phyloP scores from a whole-genome alignment of 2,329 filamentous ascomycete species.

The Neonectria magnoliae region DNA sequence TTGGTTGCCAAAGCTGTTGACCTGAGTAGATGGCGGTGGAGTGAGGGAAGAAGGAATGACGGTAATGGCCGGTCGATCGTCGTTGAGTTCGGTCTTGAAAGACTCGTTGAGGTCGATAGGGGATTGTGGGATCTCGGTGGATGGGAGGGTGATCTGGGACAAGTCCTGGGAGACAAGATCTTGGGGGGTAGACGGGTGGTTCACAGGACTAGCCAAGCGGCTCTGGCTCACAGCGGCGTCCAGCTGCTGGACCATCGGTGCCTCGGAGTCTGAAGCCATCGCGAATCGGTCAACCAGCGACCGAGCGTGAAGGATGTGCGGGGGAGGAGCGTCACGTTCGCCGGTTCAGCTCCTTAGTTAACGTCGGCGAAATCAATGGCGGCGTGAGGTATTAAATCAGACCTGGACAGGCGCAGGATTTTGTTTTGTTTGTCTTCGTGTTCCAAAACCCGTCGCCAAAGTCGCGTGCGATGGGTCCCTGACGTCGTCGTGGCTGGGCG shows the following conservation, averaged over 20 bases:
- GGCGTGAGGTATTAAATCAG: conserved; percentile 2
- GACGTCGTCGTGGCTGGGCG: conserved; percentile 34
- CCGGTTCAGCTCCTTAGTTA: conserved; percentile 11
- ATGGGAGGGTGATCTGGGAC: conserved; percentile 66
- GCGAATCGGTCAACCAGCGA: conserved; percentile 32
- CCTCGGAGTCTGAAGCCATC: conserved; percentile 49
- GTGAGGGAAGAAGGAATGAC: conserved; percentile 68
- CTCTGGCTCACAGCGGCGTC: conserved; percentile 47
- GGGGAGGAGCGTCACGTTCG: conserved; percentile 27
- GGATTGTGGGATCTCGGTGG: conserved; percentile 65
- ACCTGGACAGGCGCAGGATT: background rate
- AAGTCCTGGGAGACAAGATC: conserved; percentile 46
- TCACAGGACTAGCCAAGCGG: conserved; percentile 46
- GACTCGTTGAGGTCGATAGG: conserved; percentile 60
- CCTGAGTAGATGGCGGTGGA: conserved; percentile 66
- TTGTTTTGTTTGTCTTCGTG: conserved; percentile 30
- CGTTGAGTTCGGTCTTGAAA: conserved; percentile 61
- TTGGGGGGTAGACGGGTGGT: conserved; percentile 45
- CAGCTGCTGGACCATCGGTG: conserved; percentile 44
- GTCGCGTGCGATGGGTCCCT: conserved; percentile 32
- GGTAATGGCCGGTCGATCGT: conserved; percentile 55
- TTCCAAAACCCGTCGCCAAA: conserved; percentile 18
- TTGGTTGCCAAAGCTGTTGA: conserved; percentile 47
- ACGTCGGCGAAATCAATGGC: background rate
- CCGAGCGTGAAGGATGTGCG: background rate